These are phyloP conservation scores for Trypanosoma boissoni DNA, from an alignment of 208 protist genomes.

Conservation along the genomic window DNA sequence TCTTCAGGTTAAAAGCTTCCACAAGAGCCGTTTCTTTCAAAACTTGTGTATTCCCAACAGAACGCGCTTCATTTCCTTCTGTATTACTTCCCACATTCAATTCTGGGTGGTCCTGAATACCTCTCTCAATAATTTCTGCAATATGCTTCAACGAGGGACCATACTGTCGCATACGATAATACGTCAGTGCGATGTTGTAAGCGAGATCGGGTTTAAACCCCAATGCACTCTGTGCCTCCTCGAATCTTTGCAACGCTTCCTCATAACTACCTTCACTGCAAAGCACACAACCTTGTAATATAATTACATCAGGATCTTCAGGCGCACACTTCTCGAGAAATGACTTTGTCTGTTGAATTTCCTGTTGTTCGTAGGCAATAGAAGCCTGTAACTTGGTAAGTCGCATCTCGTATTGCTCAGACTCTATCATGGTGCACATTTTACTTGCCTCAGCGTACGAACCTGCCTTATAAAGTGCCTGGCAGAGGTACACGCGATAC, in stretches of 20 bases:
- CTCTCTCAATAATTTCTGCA: constrained; percentile 94
- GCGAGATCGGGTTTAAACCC: constrained; percentile 90
- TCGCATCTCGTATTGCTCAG: constrained; percentile 67
- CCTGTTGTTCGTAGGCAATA: constrained; percentile 93
- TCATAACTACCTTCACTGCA: constrained; percentile 93
- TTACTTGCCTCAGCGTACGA: constrained; percentile 90
- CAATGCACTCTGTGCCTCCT: constrained; percentile 87
- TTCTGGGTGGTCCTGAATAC: constrained; percentile 94
- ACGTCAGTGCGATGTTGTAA: constrained; percentile 97
- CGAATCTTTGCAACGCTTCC: constrained; percentile 91
- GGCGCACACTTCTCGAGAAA: constrained; percentile 81
- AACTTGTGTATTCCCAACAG: constrained; percentile 94
- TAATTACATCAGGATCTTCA: constrained; percentile 86
- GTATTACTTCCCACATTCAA: constrained; percentile 92
- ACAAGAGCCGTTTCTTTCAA: constrained; percentile 95
- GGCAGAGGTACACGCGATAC: constrained; percentile 96
- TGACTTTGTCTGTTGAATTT: constrained; percentile 88
- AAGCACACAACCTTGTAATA: constrained; percentile 89
- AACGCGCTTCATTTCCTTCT: constrained; percentile 91
- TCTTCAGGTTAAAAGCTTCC: constrained; percentile 98
- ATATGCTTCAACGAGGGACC: constrained; percentile 92
- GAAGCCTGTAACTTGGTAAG: constrained; percentile 89
- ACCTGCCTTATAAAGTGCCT: constrained; percentile 94
- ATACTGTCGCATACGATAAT: constrained; percentile 96
- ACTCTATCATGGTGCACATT: constrained; percentile 79